A percentile compares a stretch with the other conserved stretches of the same genome.
These are phyloP conservation scores for Lachnellula hyalina DNA, from an alignment of 2,329 filamentous ascomycete species.

Conservation along the genomic window DNA sequence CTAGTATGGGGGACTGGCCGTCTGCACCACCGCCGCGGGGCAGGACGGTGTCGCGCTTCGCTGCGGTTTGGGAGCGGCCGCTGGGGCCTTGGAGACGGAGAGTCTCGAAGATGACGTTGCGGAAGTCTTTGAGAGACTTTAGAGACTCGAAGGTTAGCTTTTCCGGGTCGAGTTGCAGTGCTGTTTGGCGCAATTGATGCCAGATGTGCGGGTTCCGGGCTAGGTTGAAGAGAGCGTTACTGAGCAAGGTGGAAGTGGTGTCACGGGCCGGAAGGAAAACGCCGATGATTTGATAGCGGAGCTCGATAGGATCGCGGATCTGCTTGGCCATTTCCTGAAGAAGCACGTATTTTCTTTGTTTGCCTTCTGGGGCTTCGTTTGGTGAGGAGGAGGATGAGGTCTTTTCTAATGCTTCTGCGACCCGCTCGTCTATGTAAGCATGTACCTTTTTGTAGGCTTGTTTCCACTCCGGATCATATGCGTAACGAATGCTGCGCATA, in stretches of 20 bases:
- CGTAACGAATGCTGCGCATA: not conserved
- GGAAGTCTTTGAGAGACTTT: not conserved
- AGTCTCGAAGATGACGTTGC: conserved; percentile 1
- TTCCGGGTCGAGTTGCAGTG: not conserved
- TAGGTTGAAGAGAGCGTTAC: conserved; percentile 4
- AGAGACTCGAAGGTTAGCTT: conserved; percentile 2
- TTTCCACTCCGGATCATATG: not conserved
- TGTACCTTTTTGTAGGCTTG: not conserved
- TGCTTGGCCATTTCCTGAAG: conserved; percentile 7
- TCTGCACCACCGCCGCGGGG: not conserved
- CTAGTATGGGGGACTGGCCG: not conserved
- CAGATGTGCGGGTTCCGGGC: conserved; percentile 2
- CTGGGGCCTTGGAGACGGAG: not conserved
- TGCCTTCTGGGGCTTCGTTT: not conserved
- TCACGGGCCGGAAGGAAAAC: conserved; percentile 5
- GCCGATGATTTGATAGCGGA: conserved; percentile 1
- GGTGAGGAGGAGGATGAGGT: not conserved
- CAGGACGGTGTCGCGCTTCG: not conserved
- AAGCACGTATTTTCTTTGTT: not conserved
- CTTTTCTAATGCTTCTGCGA: not conserved
- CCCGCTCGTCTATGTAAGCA: not conserved
- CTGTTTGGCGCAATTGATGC: not conserved
- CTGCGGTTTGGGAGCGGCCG: not conserved
- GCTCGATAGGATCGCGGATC: conserved; percentile 1
- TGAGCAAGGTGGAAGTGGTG: not conserved